A percentile compares a stretch with the other conserved stretches of the same genome.
Conservation (phyloP, 164 flowering plant genomes). For the Vitis labrusca region DNA sequence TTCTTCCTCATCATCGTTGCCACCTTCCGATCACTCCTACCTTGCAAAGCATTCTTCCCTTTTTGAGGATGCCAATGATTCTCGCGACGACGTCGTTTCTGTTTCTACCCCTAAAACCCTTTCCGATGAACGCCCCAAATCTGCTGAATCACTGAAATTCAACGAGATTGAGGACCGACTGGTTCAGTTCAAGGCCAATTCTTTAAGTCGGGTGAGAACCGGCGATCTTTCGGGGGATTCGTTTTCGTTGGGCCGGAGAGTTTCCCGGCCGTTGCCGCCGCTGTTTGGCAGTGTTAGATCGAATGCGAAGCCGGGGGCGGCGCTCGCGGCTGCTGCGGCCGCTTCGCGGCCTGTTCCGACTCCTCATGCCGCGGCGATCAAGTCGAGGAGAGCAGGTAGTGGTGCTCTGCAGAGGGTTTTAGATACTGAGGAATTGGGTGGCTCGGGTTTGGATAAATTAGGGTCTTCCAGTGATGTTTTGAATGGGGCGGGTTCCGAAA, state of each 20-base stretch:
- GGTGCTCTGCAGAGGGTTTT: constrained; percentile 12
- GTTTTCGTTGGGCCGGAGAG: constrained; percentile 27
- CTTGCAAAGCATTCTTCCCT: background rate
- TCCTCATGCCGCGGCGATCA: constrained; percentile 84
- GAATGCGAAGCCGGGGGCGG: constrained; percentile 92
- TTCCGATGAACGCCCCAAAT: background rate
- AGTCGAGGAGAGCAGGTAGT: constrained; percentile 57
- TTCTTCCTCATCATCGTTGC: constrained; percentile 47
- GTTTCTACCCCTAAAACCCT: constrained; percentile 11
- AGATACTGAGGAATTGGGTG: constrained; percentile 13
- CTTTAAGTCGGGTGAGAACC: constrained; percentile 18
- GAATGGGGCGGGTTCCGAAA: constrained; percentile 1
- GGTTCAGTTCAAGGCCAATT: constrained; percentile 4
- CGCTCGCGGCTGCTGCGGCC: constrained; percentile 94
- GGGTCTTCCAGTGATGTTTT: constrained; percentile 9
- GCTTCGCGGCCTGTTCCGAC: constrained; percentile 78
- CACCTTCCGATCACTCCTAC: constrained; percentile 4
- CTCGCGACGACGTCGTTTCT: constrained; percentile 18
- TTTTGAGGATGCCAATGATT: constrained; percentile 2
- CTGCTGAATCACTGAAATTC: background rate
- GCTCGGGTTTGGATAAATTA: constrained; percentile 12
- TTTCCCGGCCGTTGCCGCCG: constrained; percentile 35
- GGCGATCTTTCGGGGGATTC: constrained; percentile 27
- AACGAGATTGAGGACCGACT: background rate
- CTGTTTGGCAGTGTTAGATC: constrained; percentile 60